These are phyloP conservation scores for Trematosphaeria pertusa DNA, from an alignment of 2,329 filamentous ascomycete genomes.

Conservation along the genomic window DNA sequence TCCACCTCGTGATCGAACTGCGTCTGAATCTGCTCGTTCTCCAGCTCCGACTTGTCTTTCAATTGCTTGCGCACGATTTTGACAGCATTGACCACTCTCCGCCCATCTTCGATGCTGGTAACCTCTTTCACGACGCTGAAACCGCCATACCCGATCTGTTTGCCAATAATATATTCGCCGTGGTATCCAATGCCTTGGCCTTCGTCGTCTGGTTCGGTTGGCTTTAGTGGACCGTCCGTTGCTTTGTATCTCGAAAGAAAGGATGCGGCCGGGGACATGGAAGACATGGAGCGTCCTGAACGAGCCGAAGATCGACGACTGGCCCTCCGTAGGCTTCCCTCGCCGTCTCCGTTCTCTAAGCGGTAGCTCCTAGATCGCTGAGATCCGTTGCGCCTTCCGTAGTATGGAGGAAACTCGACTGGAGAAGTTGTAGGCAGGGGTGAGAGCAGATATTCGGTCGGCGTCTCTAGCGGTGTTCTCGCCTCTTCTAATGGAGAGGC, in stretches of 20 bases:
- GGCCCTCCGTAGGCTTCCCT: slow-evolving; percentile 42
- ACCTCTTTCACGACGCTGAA: slow-evolving; percentile 73
- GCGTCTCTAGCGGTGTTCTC: slow-evolving; percentile 45
- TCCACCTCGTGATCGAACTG: slow-evolving; percentile 74
- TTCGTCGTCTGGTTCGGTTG: slow-evolving; percentile 67
- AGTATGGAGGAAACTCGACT: slow-evolving; percentile 42
- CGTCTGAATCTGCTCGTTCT: slow-evolving; percentile 70
- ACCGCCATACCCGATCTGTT: slow-evolving; percentile 69
- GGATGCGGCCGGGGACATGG: slow-evolving; percentile 64
- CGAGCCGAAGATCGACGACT: slow-evolving; percentile 54
- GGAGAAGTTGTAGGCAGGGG: slow-evolving; percentile 44
- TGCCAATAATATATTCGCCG: slow-evolving; percentile 70
- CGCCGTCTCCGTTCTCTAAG: slow-evolving; percentile 36
- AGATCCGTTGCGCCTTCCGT: slow-evolving; percentile 32
- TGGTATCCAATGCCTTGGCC: slow-evolving; percentile 68
- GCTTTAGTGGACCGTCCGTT: slow-evolving; percentile 44
- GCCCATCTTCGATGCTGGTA: slow-evolving; percentile 63
- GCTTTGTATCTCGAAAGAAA: slow-evolving; percentile 63
- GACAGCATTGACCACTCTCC: slow-evolving; percentile 65
- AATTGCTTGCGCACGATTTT: slow-evolving; percentile 71
- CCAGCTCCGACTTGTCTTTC: slow-evolving; percentile 61
- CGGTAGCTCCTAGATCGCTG: slow-evolving; percentile 42
- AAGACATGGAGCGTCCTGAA: slow-evolving; percentile 55
- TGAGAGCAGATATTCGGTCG: slow-evolving; percentile 43
- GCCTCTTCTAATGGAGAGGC: slow-evolving; percentile 49